A percentile compares a stretch with the other conserved stretches of the same genome.
Evolutionary conservation across 257 asterid genomes (phyloP).

Genomic region (Rhazya stricta): DNA sequence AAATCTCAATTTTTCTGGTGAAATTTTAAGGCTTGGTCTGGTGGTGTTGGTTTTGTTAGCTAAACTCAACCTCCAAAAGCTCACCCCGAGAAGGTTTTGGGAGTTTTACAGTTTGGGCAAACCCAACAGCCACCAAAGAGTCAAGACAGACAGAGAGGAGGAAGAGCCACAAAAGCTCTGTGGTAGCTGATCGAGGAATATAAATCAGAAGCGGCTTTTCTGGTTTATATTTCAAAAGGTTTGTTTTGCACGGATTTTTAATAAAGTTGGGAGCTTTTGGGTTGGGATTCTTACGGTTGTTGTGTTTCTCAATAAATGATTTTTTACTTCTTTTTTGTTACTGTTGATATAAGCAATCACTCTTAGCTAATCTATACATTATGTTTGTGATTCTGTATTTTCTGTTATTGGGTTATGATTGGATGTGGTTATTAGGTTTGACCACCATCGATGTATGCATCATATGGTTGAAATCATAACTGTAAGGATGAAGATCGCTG

Average conservation of each 20-base stretch:
- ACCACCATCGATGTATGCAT: neutral
- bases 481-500: neutral
- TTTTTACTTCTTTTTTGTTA: neutral
- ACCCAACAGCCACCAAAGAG: constrained; percentile 14
- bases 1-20: constrained; percentile 7
- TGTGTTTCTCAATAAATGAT: constrained; percentile 9
- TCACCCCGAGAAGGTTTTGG: constrained; percentile 23
- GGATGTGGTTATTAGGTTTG: constrained; percentile 1
- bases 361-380: neutral
- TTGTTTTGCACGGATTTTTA: neutral
- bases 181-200: constrained; percentile 10
- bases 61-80: neutral
- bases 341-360: neutral
- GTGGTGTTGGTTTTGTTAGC: constrained; percentile 9
- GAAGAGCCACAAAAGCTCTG: neutral
- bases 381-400: neutral
- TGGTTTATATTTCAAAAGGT: neutral
- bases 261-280: neutral
- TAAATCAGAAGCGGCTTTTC: neutral
- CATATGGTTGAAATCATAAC: neutral
- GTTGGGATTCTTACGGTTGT: constrained; percentile 9
- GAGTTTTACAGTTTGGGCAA: constrained; percentile 28
- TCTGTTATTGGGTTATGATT: neutral
- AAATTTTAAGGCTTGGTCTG: constrained; percentile 12
- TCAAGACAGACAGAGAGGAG: neutral